Conservation (phyloP, 2,329 filamentous ascomycete genomes). For the Aspergillus quadricinctus region DNA sequence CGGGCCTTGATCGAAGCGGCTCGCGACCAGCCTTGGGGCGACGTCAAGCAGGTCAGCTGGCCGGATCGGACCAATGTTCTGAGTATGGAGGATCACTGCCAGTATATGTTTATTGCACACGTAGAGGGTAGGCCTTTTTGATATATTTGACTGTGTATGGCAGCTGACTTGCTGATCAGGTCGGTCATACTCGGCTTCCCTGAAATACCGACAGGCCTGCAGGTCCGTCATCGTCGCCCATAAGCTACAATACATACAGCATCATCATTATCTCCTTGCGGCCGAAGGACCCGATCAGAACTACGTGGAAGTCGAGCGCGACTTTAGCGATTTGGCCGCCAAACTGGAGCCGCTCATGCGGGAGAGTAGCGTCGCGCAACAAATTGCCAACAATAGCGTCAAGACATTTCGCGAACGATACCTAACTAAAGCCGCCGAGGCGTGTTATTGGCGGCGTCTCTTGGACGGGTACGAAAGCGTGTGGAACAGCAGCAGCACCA, state of each 20-base stretch:
- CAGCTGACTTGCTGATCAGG: constrained; percentile 13
- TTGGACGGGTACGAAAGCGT: constrained; percentile 24
- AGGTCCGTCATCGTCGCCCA: constrained; percentile 46
- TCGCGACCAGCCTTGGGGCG: constrained; percentile 42
- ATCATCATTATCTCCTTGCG: constrained; percentile 44
- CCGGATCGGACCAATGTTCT: constrained; percentile 40
- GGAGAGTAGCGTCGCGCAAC: constrained; percentile 36
- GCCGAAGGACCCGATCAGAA: constrained; percentile 44
- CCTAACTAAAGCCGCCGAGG: constrained; percentile 47
- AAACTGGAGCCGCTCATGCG: constrained; percentile 36
- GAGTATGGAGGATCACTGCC: constrained; percentile 50
- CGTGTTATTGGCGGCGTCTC: constrained; percentile 49
- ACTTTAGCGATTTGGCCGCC: constrained; percentile 53
- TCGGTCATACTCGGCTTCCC: constrained; percentile 46
- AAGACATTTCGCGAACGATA: constrained; percentile 47
- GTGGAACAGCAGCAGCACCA: background rate
- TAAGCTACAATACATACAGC: constrained; percentile 45
- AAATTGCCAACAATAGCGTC: constrained; percentile 46
- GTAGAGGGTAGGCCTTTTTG: too few relatives aligned
- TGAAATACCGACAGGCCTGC: constrained; percentile 50
- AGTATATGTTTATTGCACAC: constrained; percentile 51
- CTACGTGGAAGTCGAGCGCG: constrained; percentile 44
- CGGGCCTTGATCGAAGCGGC: constrained; percentile 38
- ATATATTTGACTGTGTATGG: too few relatives aligned
- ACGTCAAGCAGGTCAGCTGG: constrained; percentile 43